Evolutionary conservation across 208 protist genomes (phyloP).

Genomic region (Acanthamoeba royreba): DNA sequence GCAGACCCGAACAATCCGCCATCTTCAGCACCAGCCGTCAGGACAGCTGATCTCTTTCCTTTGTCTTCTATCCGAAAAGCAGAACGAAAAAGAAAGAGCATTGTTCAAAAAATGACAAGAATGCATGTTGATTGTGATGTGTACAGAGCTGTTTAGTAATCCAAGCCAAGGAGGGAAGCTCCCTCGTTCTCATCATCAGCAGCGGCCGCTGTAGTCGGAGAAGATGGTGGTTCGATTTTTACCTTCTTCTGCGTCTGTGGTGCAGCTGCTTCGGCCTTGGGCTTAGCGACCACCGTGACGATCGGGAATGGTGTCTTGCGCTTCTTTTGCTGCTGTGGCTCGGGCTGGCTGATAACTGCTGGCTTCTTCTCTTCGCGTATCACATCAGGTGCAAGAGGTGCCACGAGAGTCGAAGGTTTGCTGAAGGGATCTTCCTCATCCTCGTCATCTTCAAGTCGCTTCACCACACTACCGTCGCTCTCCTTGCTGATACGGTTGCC

Average conservation of each 20-base stretch:
- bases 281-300: background rate
- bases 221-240: background rate
- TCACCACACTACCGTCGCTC: background rate
- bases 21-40: background rate
- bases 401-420: background rate
- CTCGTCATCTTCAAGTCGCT: background rate
- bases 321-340: background rate
- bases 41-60: background rate
- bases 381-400: background rate
- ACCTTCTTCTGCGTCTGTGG: background rate
- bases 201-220: background rate
- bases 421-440: background rate
- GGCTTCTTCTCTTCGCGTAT: background rate
- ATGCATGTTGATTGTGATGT: too few relatives aligned
- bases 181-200: background rate
- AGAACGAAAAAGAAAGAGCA: background rate
- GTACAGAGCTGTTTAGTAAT: too few relatives aligned
- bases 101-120: background rate
- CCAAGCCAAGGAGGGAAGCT: background rate
- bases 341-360: background rate
- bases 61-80: background rate
- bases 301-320: background rate
- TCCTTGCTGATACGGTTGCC: too few relatives aligned
- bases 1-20: conserved; percentile 28
- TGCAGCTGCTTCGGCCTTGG: background rate